Conservation (phyloP, 768 basidiomycete genomes). For the Podaxis pistillaris region DNA sequence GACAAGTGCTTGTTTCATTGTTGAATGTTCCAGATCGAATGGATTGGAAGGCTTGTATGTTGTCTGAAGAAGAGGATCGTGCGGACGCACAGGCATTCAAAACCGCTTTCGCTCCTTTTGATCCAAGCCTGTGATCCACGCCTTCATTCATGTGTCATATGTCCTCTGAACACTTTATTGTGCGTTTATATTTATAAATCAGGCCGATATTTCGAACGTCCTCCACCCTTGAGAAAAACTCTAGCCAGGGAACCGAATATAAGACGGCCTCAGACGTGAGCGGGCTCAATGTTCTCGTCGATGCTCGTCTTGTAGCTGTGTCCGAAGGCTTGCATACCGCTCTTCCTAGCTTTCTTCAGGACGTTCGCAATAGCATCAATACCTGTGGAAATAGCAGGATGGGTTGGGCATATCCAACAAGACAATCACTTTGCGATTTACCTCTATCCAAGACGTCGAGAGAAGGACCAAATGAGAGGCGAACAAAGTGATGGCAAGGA, state of each 20-base stretch:
- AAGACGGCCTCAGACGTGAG: slow-evolving; percentile 17
- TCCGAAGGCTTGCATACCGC: slow-evolving; percentile 61
- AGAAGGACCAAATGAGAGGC: slow-evolving; percentile 84
- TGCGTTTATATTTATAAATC: neutral
- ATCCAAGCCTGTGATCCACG: slow-evolving; percentile 37
- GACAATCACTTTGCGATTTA: slow-evolving; percentile 20
- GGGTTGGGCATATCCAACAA: neutral
- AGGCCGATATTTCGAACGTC: neutral
- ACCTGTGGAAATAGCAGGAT: slow-evolving; percentile 38
- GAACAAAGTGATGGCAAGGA: slow-evolving; percentile 87
- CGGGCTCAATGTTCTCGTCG: slow-evolving; percentile 17
- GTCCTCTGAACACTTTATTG: neutral
- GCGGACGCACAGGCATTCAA: slow-evolving; percentile 86
- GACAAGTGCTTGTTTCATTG: slow-evolving; percentile 79
- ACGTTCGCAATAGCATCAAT: slow-evolving; percentile 85
- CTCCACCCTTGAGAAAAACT: neutral
- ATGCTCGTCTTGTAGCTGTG: slow-evolving; percentile 45
- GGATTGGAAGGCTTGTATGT: slow-evolving; percentile 90
- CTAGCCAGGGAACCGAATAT: neutral
- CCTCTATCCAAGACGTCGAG: slow-evolving; percentile 78
- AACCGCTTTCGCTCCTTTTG: slow-evolving; percentile 72
- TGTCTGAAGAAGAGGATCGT: slow-evolving; percentile 82
- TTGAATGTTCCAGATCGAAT: slow-evolving; percentile 73
- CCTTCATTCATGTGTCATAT: neutral
- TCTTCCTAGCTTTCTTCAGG: slow-evolving; percentile 63